Evolutionary conservation across 176 grass and related monocot species (phyloP), one percentile per base, ranked within the genome.

Genomic region (Luzula sylvatica): DNA sequence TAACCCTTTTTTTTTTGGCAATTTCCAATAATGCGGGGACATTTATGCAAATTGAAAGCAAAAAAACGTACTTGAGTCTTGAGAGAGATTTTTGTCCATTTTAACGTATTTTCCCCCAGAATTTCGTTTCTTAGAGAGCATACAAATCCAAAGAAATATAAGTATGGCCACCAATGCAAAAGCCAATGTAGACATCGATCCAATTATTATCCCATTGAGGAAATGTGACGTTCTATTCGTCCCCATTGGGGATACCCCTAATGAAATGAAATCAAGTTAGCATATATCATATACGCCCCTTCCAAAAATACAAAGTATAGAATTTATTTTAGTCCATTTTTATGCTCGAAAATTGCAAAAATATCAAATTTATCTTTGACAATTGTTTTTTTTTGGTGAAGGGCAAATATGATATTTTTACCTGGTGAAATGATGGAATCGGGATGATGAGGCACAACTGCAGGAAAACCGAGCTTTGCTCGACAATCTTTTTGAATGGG

Each of bases 131-230:
- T 81, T 98, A 9, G 92, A 86, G 9, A 98, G 39, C 46, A 98
- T 72, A 61, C 92, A 98, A 8, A 98, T 49, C 92, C 85, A 98
- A 4, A 98, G 78, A 72, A 90, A 80, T 4, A 78, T 81, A 0
- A 98, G 72, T 12, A 98, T 66, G 0, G 65, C 68, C 4, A 90
- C 79, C 53, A 98, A 59, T 26, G 86, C 72, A 43, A 98, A 28
- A 26, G 85, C 92, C 75, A 98, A 82, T 45, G 92, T 87, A 30
- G 92, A 90, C 78, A 90, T 89, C 3, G 92, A 89, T 14, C 92
- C 92, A 1, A 98, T 98, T 42, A 90, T 83, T 28, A 98, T 61
- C 15, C 92, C 92, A 24, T 90, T 90, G 15, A 98, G 61, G 65
- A 98, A 98, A 65, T 80, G 92, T 0, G 86, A 86, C 0, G 85